Evolutionary conservation across 2,329 filamentous ascomycete genomes (phyloP).

Genomic region (Saccharata proteae): DNA sequence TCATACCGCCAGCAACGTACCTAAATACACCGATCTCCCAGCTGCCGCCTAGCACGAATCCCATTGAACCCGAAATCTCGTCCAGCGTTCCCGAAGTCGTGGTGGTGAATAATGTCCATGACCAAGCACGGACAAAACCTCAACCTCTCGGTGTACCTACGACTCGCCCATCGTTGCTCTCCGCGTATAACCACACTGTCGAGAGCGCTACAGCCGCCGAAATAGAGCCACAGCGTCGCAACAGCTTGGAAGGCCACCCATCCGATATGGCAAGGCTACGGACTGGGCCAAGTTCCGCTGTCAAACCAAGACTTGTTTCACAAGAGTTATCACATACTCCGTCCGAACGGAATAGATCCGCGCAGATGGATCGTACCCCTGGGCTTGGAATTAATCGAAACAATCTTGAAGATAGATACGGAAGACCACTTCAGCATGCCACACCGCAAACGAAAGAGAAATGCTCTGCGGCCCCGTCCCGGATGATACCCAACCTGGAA

Average conservation of each 20-base stretch:
- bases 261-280: conserved; percentile 33
- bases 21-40: no score
- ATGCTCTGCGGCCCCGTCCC: conserved; percentile 9
- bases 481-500: conserved; percentile 15
- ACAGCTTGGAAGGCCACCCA: no score
- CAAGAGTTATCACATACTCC: conserved; percentile 9
- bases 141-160: not conserved
- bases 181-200: no score
- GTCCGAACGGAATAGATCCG: not conserved
- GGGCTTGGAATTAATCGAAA: no score
- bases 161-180: no score
- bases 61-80: conserved; percentile 13
- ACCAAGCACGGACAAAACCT: conserved; percentile 11
- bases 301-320: conserved; percentile 24
- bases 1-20: conserved; percentile 25
- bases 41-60: conserved; percentile 2
- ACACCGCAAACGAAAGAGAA: conserved; percentile 3
- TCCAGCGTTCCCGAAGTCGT: conserved; percentile 11
- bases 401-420: conserved; percentile 1
- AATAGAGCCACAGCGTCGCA: no score
- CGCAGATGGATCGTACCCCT: no score
- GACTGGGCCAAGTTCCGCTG: conserved; percentile 29
- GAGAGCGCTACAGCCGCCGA: no score
- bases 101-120: no score
- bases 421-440: no score